Conservation (phyloP, 2,329 filamentous ascomycete species). For the Hymenoscyphus fructigenus region DNA sequence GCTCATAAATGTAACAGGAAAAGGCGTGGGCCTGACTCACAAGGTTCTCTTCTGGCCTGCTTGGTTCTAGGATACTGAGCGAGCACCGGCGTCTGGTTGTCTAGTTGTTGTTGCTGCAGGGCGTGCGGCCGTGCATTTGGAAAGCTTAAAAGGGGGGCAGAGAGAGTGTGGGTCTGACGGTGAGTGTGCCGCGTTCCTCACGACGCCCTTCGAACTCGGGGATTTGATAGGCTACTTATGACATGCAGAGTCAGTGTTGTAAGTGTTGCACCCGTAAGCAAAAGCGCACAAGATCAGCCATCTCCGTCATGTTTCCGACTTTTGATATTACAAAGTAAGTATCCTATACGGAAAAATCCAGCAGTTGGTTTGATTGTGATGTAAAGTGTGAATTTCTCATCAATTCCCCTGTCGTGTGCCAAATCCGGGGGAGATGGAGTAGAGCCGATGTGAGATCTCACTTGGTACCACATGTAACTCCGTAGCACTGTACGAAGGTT, state of each 20-base stretch:
- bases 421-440: not conserved
- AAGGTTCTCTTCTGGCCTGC: constrained; percentile 8
- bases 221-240: constrained; percentile 9
- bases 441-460: constrained; percentile 2
- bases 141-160: constrained; percentile 7
- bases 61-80: not conserved
- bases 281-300: constrained; percentile 18
- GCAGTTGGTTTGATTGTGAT: not conserved
- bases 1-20: constrained; percentile 12
- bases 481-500: too few relatives aligned
- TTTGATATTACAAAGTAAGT: constrained; percentile 10
- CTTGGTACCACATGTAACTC: not conserved
- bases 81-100: constrained; percentile 6
- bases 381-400: not conserved
- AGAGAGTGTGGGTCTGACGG: not conserved
- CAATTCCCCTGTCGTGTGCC: not conserved
- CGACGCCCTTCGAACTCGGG: constrained; percentile 5
- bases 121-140: not conserved
- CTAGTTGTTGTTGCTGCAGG: not conserved
- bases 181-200: not conserved
- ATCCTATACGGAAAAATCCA: not conserved
- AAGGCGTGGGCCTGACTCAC: constrained; percentile 24
- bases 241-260: not conserved
- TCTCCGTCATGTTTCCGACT: constrained; percentile 18
- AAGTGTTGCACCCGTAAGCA: constrained; percentile 10